Base-by-base conservation (phyloP, 345 rosid species). In the Citrus mangshanensis region DNA sequence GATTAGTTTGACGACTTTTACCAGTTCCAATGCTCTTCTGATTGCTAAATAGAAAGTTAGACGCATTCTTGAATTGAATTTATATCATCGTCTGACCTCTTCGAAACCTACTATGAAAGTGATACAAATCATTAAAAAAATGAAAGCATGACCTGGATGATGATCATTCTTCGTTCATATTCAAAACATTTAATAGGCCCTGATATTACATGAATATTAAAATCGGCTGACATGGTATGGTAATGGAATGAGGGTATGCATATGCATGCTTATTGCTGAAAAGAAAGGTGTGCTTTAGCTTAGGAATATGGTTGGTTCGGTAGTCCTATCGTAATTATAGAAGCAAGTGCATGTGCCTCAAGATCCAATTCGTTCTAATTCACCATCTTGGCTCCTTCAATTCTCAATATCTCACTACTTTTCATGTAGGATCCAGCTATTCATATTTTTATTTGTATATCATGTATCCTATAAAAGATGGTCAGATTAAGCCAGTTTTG, bases 61-160 rank as follows among this genome's bases (percentile, higher is more conserved):
- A 32, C 3, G 14, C 13, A 72, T 21, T 54, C 18, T 13, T 24
- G 28, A 42, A 54, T 12, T 21, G 28, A 42, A 55, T 38, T 9
- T 13, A 13, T 32, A 28, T 70, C 34, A 18, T 70, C 34, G 13
- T 60, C 28, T 61, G 78, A 78, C 79, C 77, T 62, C 54, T 79
- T 83, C 84, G 62, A 76, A 58, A 82, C 85, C 88, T 78, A 81
- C 82, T 76, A 28, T 6, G 72, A 67, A 70, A 77, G 21, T 25
- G 40, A 72, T 24, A 54, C 30, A 25, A 25, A 56, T 60, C 3
- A 30, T 69, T 25, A 35, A 77, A n/a, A n/a, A 75, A 59, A 32
- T 14, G 6, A 34, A 42, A 60, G n/a, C 56, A 35, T 27, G 59
- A 24, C 24, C 28, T 65, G 40, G 32, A 22, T 51, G 9, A 22